Base-by-base conservation (phyloP, 1,139 yeast genomes). In the Saccharomyces uvarum region DNA sequence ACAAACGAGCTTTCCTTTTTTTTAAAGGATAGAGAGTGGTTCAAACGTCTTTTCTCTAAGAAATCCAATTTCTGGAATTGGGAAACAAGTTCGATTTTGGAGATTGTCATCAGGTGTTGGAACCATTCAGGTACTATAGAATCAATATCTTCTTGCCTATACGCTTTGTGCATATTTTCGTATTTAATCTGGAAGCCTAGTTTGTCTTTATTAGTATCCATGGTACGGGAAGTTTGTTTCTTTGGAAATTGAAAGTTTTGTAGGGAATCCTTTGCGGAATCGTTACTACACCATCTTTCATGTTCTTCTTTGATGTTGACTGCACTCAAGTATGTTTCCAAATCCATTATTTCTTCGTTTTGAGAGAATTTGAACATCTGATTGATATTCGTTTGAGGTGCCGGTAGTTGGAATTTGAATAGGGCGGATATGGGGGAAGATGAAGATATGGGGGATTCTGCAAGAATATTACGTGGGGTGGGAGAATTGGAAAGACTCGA, bases 281-380 rank as follows among this genome's bases (percentile, higher is more conserved):
- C 54, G 48, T 55, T 56, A 63, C 60, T 61, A 67, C 53, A 57
- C 68, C 63, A 53, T 62, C 53, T 46, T 42, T 57, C 53, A 57
- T 55, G 49, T 41, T 61, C 63, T 61, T 64, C 66, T 52, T 66
- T 66, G 2, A 63, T 53, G 32, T 67, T 62, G 3, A 66, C 70
- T 3, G 70, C 70, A 55, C 64, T 61, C 44, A 66, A 54, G 51
- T 70, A 69, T 27, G 66, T 58, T 44, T 70, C 72, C 47, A 70
- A 56, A 54, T 69, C 69, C 61, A 63, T 64, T n/a, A 68, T 60
- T 58, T 77, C 79, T 59, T 77, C 80, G 54, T 76, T 75, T 56
- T 77, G 78, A 48, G 78, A 65, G 47, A 76, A 69, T 58, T 74
- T 75, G 65, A 77, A 77, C 13, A 69, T 61, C 13, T 66, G 58